phyloP scores from a whole-genome alignment of 495 filamentous ascomycete genomes.

The Lineolata rhizophorae region DNA sequence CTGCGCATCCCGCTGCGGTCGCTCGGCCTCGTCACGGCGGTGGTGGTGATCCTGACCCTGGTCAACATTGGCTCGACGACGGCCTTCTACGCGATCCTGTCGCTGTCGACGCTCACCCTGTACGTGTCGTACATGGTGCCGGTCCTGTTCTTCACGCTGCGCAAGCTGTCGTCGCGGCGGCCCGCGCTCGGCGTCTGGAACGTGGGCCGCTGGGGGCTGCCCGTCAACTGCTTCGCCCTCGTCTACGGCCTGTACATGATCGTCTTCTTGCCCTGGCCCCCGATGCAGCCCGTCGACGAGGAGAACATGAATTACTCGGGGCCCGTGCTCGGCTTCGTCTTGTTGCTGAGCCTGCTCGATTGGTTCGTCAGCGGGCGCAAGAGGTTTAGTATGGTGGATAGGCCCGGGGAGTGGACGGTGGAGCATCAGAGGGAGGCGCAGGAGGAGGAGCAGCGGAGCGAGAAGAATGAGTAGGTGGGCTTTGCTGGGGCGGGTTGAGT shows the following conservation, averaged over 20 bases:
- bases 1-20: constrained; percentile 21
- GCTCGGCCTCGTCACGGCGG: constrained; percentile 17
- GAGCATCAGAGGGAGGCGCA: no score
- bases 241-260: constrained; percentile 8
- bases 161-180: constrained; percentile 17
- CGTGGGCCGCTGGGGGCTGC: constrained; percentile 6
- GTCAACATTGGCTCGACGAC: constrained; percentile 11
- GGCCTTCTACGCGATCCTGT: constrained; percentile 14
- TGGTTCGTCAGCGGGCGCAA: constrained; percentile 8
- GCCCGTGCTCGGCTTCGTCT: constrained; percentile 8
- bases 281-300: constrained; percentile 8
- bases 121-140: constrained; percentile 15
- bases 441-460: no score
- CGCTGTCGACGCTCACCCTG: constrained; percentile 8
- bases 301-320: constrained; percentile 14
- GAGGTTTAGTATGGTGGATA: no score
- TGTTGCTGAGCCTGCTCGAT: constrained; percentile 4
- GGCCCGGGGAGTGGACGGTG: no score
- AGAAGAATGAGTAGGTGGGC: no score
- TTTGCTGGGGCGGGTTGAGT: no score
- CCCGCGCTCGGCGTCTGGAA: constrained; percentile 9
- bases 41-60: constrained; percentile 19
- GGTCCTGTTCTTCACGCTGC: constrained; percentile 24
- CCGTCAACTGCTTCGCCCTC: constrained; percentile 7
- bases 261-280: constrained; percentile 10